These are phyloP conservation scores for Pilasporangium apinafurcum DNA, from an alignment of 352 stramenopile genomes.

Conservation along the genomic window DNA sequence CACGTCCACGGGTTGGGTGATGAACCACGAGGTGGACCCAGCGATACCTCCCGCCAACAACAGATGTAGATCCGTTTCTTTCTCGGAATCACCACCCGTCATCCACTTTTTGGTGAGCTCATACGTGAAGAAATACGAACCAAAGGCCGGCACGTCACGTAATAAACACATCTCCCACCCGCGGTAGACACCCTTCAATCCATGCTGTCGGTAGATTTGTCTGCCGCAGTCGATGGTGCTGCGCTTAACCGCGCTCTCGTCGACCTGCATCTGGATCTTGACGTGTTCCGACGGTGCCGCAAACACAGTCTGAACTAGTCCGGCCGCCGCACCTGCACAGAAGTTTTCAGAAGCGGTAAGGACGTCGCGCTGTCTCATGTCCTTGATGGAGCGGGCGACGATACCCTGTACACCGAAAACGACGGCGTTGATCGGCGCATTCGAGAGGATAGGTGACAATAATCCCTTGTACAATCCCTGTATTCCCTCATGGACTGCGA, in stretches of 20 bases:
- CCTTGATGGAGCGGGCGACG: slow-evolving; percentile 35
- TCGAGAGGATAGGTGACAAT: slow-evolving; percentile 71
- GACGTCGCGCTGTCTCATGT: slow-evolving; percentile 16
- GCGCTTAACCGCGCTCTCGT: slow-evolving; percentile 30
- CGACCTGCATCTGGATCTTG: slow-evolving; percentile 81
- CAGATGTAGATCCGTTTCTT: slow-evolving; percentile 62
- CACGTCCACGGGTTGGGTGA: slow-evolving; percentile 84
- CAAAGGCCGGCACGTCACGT: slow-evolving; percentile 74
- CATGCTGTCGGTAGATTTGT: slow-evolving; percentile 28
- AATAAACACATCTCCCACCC: slow-evolving; percentile 68
- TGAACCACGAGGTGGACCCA: slow-evolving; percentile 71
- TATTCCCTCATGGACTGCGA: slow-evolving; percentile 48
- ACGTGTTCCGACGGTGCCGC: slow-evolving; percentile 70
- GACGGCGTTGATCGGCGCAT: slow-evolving; percentile 82
- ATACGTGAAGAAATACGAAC: slow-evolving; percentile 78
- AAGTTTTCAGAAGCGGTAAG: slow-evolving; percentile 44
- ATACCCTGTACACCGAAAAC: slow-evolving; percentile 76
- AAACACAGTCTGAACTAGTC: slow-evolving; percentile 64
- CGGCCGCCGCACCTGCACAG: slow-evolving; percentile 46
- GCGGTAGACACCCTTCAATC: slow-evolving; percentile 42
- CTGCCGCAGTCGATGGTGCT: slow-evolving; percentile 49
- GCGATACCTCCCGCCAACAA: slow-evolving; percentile 72
- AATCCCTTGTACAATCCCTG: slow-evolving; percentile 70
- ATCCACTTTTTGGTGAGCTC: slow-evolving; percentile 56
- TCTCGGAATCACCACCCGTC: slow-evolving; percentile 37